Evolutionary conservation across 1,284 basidiomycete species (phyloP).

Genomic region (Ustilago shanxiensis): DNA sequence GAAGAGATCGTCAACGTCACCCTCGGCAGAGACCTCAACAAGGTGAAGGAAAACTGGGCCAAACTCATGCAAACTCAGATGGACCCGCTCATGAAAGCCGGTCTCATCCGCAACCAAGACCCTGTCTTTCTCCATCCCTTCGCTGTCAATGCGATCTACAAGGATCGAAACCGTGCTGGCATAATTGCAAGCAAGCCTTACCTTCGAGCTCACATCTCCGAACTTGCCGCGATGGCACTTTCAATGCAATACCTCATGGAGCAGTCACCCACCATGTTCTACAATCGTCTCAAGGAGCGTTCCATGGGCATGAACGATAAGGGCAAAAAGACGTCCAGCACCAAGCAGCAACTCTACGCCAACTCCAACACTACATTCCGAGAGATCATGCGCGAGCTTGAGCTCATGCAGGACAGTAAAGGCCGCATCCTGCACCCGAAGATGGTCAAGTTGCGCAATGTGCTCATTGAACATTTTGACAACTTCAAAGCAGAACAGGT

Average conservation of each 20-base stretch:
- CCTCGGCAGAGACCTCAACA: conserved; percentile 55
- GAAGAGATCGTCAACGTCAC: conserved; percentile 64
- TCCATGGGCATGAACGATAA: conserved; percentile 65
- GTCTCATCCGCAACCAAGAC: conserved; percentile 55
- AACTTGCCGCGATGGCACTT: conserved; percentile 59
- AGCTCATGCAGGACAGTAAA: conserved; percentile 70
- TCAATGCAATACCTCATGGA: conserved; percentile 75
- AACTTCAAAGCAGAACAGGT: conserved; percentile 71
- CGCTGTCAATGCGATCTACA: conserved; percentile 47
- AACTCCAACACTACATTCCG: conserved; percentile 76
- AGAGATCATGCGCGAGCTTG: conserved; percentile 77
- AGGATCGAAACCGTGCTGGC: conserved; percentile 23
- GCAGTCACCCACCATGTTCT: conserved; percentile 74
- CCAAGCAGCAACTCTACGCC: conserved; percentile 67
- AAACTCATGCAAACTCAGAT: conserved; percentile 66
- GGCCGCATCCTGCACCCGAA: conserved; percentile 87
- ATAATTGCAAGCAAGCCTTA: conserved; percentile 39
- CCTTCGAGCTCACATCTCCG: conserved; percentile 42
- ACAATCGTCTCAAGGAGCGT: conserved; percentile 70
- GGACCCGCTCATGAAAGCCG: conserved; percentile 57
- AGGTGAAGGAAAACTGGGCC: conserved; percentile 67
- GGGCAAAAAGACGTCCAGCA: conserved; percentile 67
- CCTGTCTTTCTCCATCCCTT: conserved; percentile 60
- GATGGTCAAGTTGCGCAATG: conserved; percentile 79
- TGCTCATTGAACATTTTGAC: conserved; percentile 62